Percentiles rank a stretch among this genome's conserved stretches.
Evolutionary conservation across 768 basidiomycete genomes (phyloP).

Genomic region (Amanita pseudoporphyria): DNA sequence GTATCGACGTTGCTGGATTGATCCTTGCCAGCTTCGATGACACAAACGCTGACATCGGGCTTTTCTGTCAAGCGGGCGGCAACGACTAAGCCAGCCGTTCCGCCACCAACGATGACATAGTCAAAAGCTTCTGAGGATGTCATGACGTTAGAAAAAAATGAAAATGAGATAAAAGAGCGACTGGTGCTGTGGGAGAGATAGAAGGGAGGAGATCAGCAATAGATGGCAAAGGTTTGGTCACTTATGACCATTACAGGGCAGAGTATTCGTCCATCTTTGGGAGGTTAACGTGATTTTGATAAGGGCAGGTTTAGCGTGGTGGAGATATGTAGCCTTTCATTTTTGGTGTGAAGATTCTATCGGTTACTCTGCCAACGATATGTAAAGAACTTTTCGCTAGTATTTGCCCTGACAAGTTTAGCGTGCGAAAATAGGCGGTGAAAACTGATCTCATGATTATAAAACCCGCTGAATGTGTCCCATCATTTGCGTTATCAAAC

Average conservation of each 20-base stretch:
- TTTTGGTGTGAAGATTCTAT: conserved; percentile 1
- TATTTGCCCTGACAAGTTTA: too few species aligned
- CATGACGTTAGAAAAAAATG: not conserved
- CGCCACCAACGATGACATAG: conserved; percentile 18
- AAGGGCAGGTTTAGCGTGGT: not conserved
- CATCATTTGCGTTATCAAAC: too few species aligned
- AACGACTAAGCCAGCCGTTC: conserved; percentile 15
- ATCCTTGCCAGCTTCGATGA: conserved; percentile 24
- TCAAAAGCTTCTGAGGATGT: conserved; percentile 9
- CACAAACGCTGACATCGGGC: conserved; percentile 21
- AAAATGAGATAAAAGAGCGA: not conserved
- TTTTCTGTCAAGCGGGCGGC: conserved; percentile 27
- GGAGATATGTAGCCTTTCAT: not conserved
- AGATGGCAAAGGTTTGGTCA: not conserved
- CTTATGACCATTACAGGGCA: not conserved
- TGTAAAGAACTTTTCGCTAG: too few species aligned
- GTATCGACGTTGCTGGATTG: not conserved
- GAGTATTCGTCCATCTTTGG: not conserved
- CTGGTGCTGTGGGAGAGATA: not conserved
- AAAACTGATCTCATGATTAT: too few species aligned
- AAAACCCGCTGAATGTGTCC: too few species aligned
- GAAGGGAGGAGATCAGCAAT: not conserved
- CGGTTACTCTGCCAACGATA: not conserved
- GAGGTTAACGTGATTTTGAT: not conserved
- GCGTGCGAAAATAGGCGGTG: too few species aligned